Evolutionary conservation across 768 basidiomycete species (phyloP).

Genomic region (Rhodotorula babjevae): DNA sequence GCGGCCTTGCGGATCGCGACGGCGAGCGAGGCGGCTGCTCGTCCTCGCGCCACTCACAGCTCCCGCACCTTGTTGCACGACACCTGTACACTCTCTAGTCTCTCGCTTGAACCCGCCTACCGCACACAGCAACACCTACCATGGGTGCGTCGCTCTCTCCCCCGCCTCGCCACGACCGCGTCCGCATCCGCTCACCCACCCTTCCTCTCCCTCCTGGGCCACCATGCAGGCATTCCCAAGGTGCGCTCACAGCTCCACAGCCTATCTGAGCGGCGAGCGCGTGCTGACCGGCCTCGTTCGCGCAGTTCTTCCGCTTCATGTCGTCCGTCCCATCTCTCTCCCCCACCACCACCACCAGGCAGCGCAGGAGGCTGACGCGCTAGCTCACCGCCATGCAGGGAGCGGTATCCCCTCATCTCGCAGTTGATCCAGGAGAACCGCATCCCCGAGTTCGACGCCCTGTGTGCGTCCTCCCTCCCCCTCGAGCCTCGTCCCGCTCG

Average conservation of each 20-base stretch:
- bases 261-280: not conserved
- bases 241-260: not conserved
- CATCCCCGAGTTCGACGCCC: constrained; percentile 89
- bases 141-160: constrained; percentile 11
- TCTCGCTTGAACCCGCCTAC: not conserved
- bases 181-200: not conserved
- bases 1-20: no score
- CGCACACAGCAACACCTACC: not conserved
- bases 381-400: constrained; percentile 53
- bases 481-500: not conserved
- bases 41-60: no score
- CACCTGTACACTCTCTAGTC: no score
- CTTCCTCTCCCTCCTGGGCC: not conserved
- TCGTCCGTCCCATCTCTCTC: constrained; percentile 36
- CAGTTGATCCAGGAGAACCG: constrained; percentile 97
- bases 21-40: no score
- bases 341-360: not conserved
- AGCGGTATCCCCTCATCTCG: constrained; percentile 95
- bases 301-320: constrained; percentile 46
- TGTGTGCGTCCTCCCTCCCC: constrained; percentile 36
- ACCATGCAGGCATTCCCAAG: constrained; percentile 37
- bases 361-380: not conserved
- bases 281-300: not conserved
- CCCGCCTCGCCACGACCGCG: not conserved
- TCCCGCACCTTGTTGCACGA: no score